These are phyloP conservation scores for Aspergillus wentii DNA, from an alignment of 495 filamentous ascomycete species.

Conservation along the genomic window DNA sequence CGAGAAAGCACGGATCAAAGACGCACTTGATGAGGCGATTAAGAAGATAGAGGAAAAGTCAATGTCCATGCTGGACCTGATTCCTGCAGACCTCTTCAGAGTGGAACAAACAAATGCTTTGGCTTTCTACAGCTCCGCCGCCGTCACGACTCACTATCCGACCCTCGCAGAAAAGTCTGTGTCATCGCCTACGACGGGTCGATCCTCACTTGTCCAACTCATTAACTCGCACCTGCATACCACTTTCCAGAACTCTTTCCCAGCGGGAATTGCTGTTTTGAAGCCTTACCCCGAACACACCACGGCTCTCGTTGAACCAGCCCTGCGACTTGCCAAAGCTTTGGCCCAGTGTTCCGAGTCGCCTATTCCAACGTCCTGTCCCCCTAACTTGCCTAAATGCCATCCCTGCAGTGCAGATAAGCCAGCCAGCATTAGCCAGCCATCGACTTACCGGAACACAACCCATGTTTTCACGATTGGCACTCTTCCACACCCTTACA, in stretches of 20 bases:
- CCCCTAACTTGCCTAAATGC: constrained; percentile 73
- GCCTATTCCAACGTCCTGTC: constrained; percentile 73
- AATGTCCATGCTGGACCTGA: constrained; percentile 53
- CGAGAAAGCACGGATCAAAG: constrained; percentile 58
- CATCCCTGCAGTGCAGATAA: constrained; percentile 59
- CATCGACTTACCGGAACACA: constrained; percentile 54
- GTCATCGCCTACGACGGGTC: constrained; percentile 49
- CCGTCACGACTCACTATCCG: constrained; percentile 58
- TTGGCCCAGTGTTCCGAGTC: constrained; percentile 68
- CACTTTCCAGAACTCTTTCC: constrained; percentile 78
- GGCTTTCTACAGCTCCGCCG: constrained; percentile 70
- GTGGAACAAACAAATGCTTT: constrained; percentile 63
- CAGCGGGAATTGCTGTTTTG: constrained; percentile 68
- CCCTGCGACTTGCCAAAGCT: constrained; percentile 62
- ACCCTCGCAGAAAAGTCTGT: constrained; percentile 58
- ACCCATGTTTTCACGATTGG: constrained; percentile 72
- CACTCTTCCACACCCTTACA: constrained; percentile 87
- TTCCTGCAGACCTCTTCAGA: constrained; percentile 54
- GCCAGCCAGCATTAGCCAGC: constrained; percentile 53
- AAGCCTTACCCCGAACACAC: constrained; percentile 72
- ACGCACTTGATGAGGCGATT: constrained; percentile 62
- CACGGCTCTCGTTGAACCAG: constrained; percentile 63
- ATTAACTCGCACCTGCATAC: constrained; percentile 84
- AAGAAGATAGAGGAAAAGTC: constrained; percentile 48
- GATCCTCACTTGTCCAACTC: constrained; percentile 61